Base-by-base conservation (phyloP, 148 eudicot species). In the Rhododendron simsii region DNA sequence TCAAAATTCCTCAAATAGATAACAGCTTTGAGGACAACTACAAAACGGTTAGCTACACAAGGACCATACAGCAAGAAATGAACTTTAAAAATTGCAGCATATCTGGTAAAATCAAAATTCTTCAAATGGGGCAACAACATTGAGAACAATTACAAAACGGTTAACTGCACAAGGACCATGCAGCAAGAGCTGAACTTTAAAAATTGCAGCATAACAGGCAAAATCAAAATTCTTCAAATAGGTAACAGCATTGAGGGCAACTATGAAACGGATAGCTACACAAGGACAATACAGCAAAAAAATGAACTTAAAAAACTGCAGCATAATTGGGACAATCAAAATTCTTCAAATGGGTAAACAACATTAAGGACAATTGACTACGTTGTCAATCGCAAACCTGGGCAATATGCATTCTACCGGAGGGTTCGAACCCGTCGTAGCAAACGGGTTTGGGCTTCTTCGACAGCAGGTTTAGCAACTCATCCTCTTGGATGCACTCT, bases 371-470 rank as follows among this genome's bases (percentile, higher is more conserved):
- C 26, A 63, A 18, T 63, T 20, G 47, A 69, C 5, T 44, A 1
- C 47, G 3, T 69, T 28, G 75, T 11, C 2, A 51, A 26, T 59
- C 37, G 61, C 37, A 33, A 13, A 90, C 92, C 92, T 92, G 94
- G 74, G 94, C 92, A 84, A 88, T 88, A 69, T 91, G 94, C 94
- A 92, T 92, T 81, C 92, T 83, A 39, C 94, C 92, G 1, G 94
- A 92, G 8, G 92, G 94, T 83, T 92, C 94, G 33, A 91, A 92
- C 41, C 94, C 94, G 45, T 91, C 94, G 55, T 92, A 91, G 88
- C 91, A 91, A 84, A 92, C 85, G 20, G 94, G 94, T 41, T 85
- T 80, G 26, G 94, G 91, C 87, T 92, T 92, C 59, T 91, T 91
- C 10, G 87, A 35, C 82, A 92, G 86, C 21, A 92, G 86, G 41